These are phyloP conservation scores for Verticillium albo-atrum DNA, from an alignment of 2,329 filamentous ascomycete genomes.

Conservation along the genomic window DNA sequence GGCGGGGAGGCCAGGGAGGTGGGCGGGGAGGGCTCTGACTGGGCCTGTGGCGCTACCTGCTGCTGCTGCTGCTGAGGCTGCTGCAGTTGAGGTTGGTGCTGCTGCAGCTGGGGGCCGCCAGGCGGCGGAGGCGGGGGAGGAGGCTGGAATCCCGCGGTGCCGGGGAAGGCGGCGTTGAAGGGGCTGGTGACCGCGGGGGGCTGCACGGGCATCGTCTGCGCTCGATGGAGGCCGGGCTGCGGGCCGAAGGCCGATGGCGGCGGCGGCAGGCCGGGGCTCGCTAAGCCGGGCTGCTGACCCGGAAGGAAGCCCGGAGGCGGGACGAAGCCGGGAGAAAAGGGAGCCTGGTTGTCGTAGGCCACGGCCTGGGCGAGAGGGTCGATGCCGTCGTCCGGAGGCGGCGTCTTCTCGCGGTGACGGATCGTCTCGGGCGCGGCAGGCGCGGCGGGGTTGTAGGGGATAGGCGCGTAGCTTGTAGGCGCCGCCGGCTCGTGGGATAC, in stretches of 20 bases:
- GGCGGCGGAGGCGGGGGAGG: conserved; percentile 24
- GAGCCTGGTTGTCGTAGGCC: conserved; percentile 48
- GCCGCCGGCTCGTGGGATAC: conserved; percentile 20
- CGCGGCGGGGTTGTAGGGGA: conserved; percentile 76
- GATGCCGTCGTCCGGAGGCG: conserved; percentile 64
- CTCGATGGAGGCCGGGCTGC: conserved; percentile 43
- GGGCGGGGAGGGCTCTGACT: conserved; percentile 21
- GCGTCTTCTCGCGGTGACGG: conserved; percentile 72
- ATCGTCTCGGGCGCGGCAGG: conserved; percentile 71
- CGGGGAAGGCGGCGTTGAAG: conserved; percentile 34
- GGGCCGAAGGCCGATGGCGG: conserved; percentile 38
- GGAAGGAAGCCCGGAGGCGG: conserved; percentile 41
- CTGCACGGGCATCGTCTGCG: conserved; percentile 44
- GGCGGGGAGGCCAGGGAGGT: conserved; percentile 27
- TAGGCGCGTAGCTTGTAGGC: conserved; percentile 50
- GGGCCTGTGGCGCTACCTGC: conserved; percentile 13
- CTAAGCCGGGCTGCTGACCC: conserved; percentile 29
- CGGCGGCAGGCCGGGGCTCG: conserved; percentile 29
- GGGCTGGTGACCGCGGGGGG: conserved; percentile 33
- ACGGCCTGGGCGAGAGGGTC: conserved; percentile 57
- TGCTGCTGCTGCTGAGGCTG: conserved; percentile 11
- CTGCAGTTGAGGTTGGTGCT: conserved; percentile 13
- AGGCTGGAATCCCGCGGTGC: conserved; percentile 37
- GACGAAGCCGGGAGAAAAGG: conserved; percentile 48
- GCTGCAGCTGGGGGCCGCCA: conserved; percentile 12